phyloP scores from a whole-genome alignment of 176 grass and related monocot genomes.

The Lolium multiflorum region DNA sequence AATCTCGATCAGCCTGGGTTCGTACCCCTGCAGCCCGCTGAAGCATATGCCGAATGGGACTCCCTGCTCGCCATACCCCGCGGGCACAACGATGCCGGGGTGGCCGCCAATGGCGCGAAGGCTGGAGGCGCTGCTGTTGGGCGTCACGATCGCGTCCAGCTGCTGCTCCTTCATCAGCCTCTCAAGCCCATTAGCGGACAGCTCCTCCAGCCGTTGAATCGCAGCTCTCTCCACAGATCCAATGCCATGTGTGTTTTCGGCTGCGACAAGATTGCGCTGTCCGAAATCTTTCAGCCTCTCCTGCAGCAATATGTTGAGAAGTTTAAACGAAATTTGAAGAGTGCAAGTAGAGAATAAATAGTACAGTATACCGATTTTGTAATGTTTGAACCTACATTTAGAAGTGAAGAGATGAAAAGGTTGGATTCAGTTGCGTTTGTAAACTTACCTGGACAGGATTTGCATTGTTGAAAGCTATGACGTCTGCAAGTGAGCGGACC shows the following conservation, averaged over 20 bases:
- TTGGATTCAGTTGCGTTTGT: neutral
- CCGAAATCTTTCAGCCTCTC: constrained; percentile 47
- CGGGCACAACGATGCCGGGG: constrained; percentile 63
- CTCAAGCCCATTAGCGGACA: constrained; percentile 47
- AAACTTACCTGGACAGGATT: constrained; percentile 44
- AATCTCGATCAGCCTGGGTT: constrained; percentile 69
- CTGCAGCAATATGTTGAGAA: neutral
- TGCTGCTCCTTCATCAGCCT: constrained; percentile 47
- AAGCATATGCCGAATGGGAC: constrained; percentile 64
- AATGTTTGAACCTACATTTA: neutral
- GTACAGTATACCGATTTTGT: neutral
- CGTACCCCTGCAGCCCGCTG: constrained; percentile 61
- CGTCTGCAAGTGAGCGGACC: constrained; percentile 50
- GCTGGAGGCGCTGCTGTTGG: neutral
- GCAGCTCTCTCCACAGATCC: neutral
- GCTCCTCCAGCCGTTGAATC: constrained; percentile 19
- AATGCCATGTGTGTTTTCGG: constrained; percentile 50
- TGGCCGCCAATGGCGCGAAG: constrained; percentile 51
- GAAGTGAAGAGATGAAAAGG: neutral
- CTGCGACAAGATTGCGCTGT: neutral
- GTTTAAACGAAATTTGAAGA: neutral
- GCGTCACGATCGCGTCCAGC: constrained; percentile 54
- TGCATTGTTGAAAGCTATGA: constrained; percentile 67
- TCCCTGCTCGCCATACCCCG: constrained; percentile 53
- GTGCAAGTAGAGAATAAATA: neutral